Base-by-base conservation (phyloP, 768 basidiomycete species). In the Collybia sp. region DNA sequence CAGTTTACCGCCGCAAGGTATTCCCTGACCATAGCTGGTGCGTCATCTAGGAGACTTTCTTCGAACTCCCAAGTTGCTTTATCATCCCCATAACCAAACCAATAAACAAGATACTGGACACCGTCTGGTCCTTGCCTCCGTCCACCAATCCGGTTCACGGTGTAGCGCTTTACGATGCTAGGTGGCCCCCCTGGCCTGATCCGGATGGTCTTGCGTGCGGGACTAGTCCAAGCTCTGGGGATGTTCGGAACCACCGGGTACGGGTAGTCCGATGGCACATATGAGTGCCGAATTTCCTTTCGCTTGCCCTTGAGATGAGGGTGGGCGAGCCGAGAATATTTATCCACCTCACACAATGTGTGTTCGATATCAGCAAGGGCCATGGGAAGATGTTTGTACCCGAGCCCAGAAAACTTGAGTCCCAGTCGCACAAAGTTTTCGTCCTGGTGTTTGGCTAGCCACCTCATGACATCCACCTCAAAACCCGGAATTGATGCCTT, bases 291-390 rank as follows among this genome's bases (percentile, higher is more conserved):
- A 30, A 77, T 55, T 45, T 72, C 55, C 13, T 53, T 65, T 37
- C 76, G 68, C 37, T 56, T 65, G 25, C 70, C 73, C 46, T 66
- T 70, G 46, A 81, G 56, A 10, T 61, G 34, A 2, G 79, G 77
- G 58, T 80, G 75, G 15, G 63, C 67, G n/a, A 65, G 66, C 39
- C 87, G 82, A 35, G 79, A 70, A 56, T 89, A 90, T 57, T 89
- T 87, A 65, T 88, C 85, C 38, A 84, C 71, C 58, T 91, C 88
- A 64, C 88, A 91, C 12, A 90, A 64, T 1, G 81, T 71, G 58
- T 91, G 88, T 65, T 91, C 88, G 44, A 90, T 68, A 58, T 91
- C 88, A 32, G 80, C 77, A 41, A 88, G 65, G 53, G 74, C 71
- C 71, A 85, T 78, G 6, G 76, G 75, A 11, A 76, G 66, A 12